Conservation (phyloP, 2,329 filamentous ascomycete genomes). For the Rutstroemia sp. region DNA sequence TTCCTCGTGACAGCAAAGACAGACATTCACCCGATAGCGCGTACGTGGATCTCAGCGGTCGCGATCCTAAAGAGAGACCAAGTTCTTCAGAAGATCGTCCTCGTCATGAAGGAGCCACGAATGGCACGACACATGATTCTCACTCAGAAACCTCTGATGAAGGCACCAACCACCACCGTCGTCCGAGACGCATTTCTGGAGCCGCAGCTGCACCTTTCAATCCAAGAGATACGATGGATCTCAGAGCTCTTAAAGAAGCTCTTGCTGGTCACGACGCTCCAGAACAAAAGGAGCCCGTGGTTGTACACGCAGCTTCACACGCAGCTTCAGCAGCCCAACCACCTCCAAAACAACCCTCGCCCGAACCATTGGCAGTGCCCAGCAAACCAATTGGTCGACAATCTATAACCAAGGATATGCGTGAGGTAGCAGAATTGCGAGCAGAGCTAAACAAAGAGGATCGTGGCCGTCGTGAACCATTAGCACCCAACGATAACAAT, state of each 20-base stretch:
- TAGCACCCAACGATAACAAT: constrained; percentile 12
- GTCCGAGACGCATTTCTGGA: constrained; percentile 17
- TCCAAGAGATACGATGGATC: constrained; percentile 29
- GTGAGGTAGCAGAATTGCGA: constrained; percentile 22
- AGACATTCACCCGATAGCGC: constrained; percentile 13
- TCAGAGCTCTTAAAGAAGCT: constrained; percentile 28
- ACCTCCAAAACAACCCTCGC: constrained; percentile 10
- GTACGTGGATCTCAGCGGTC: constrained; percentile 26
- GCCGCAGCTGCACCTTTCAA: constrained; percentile 24
- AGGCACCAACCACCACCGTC: constrained; percentile 10
- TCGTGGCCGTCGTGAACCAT: constrained; percentile 17
- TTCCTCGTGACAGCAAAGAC: constrained; percentile 6
- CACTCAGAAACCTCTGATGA: constrained; percentile 24
- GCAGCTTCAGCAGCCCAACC: too few species aligned
- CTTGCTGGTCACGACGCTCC: constrained; percentile 21
- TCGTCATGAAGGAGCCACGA: constrained; percentile 13
- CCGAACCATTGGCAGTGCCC: constrained; percentile 1
- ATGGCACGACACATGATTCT: constrained; percentile 15
- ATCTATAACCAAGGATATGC: constrained; percentile 18
- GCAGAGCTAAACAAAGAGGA: constrained; percentile 20
- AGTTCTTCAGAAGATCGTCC: constrained; percentile 25
- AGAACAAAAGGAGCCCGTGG: constrained; percentile 12
- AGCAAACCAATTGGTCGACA: constrained; percentile 13
- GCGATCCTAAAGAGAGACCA: constrained; percentile 41
- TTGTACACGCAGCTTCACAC: background rate